These are phyloP conservation scores for Tetrahymena borealis DNA, from an alignment of 73 alveolate genomes.

Conservation along the genomic window DNA sequence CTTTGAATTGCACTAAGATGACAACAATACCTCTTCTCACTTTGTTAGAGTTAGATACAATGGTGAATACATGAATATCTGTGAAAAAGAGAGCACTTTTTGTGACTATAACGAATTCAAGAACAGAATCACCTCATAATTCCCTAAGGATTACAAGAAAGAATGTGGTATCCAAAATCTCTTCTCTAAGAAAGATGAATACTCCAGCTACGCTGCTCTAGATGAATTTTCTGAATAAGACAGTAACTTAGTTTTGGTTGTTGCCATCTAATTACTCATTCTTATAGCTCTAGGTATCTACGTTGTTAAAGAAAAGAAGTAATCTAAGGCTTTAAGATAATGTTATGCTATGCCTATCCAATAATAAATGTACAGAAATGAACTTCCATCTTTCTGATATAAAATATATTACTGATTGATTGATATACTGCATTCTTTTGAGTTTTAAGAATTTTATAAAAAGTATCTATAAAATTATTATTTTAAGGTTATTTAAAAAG, in stretches of 20 bases:
- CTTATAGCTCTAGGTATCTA: background rate
- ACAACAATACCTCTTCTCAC: background rate
- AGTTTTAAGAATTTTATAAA: too few species aligned
- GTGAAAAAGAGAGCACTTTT: background rate
- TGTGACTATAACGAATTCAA: background rate
- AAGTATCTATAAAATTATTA: too few species aligned
- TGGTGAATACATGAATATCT: conserved; percentile 26
- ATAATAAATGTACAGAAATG: background rate
- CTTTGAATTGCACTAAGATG: conserved; percentile 21
- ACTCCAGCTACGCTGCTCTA: background rate
- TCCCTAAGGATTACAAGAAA: background rate
- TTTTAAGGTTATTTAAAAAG: too few species aligned
- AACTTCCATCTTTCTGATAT: background rate
- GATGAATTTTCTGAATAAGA: background rate
- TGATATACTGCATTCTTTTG: too few species aligned
- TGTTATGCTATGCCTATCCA: background rate
- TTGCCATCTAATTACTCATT: background rate
- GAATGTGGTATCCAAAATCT: background rate
- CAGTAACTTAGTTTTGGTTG: background rate
- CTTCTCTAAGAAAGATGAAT: background rate
- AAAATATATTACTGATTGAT: too few species aligned
- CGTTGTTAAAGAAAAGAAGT: background rate
- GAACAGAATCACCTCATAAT: background rate
- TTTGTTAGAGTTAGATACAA: conserved; percentile 16
- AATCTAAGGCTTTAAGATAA: background rate